Conservation (phyloP, 1,139 yeast genomes). For the Kazachstania sp. region DNA sequence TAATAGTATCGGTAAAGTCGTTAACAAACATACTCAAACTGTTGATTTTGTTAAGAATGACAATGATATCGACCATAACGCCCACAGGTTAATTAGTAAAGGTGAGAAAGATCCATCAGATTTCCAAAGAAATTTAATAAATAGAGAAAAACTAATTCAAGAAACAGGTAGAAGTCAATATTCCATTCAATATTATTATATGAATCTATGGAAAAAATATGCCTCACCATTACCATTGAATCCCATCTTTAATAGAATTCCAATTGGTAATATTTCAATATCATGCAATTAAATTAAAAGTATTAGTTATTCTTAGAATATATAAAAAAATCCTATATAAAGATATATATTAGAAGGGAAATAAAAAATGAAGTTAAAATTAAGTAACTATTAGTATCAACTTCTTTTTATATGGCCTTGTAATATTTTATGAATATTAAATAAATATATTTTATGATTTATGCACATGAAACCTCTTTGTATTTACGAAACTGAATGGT, state of each 20-base stretch:
- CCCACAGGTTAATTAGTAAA: conserved; percentile 49
- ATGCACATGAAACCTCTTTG: no score
- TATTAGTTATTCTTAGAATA: background rate
- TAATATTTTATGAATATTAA: no score
- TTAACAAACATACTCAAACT: conserved; percentile 12
- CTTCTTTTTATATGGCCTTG: no score
- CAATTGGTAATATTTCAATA: background rate
- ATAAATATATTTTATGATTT: no score
- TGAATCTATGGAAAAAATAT: conserved; percentile 1
- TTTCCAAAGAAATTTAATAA: background rate
- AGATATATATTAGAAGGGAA: no score
- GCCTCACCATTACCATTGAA: conserved; percentile 1
- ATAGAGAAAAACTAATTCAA: conserved; percentile 1
- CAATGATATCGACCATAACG: conserved; percentile 30
- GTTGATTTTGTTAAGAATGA: conserved; percentile 27
- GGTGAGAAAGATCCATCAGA: conserved; percentile 55
- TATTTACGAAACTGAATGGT: no score
- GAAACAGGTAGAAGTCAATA: background rate
- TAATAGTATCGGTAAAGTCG: conserved; percentile 52
- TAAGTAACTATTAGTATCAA: no score
- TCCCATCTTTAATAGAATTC: background rate
- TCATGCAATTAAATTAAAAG: background rate
- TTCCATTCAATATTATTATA: background rate
- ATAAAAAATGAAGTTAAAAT: no score
- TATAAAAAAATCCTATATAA: background rate